phyloP scores from a whole-genome alignment of 1,284 basidiomycete species.

The Cerrena zonata region DNA sequence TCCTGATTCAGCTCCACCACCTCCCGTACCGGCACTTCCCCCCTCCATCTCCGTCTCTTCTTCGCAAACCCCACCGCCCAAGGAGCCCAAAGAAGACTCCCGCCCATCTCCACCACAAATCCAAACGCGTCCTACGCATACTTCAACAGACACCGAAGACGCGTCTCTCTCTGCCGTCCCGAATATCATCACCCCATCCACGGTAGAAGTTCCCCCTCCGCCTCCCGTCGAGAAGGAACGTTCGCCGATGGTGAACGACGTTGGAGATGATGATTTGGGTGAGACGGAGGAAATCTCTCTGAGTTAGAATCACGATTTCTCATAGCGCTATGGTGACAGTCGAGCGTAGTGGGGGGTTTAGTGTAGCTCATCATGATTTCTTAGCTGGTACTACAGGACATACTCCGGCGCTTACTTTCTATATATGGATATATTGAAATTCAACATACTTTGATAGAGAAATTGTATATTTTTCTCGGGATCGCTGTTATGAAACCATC shows the following conservation, averaged over 20 bases:
- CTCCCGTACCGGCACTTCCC: slow-evolving; percentile 17
- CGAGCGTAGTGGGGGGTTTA: too few relatives aligned
- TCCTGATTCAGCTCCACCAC: slow-evolving; percentile 26
- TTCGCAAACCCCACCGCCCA: too few relatives aligned
- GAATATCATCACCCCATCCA: slow-evolving; percentile 46
- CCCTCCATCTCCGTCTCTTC: slow-evolving; percentile 14
- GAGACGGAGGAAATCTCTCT: slow-evolving; percentile 65
- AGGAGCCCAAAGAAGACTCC: slow-evolving; percentile 17
- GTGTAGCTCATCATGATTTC: too few relatives aligned
- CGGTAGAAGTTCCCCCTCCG: slow-evolving; percentile 69
- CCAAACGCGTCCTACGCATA: slow-evolving; percentile 8
- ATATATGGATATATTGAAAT: too few relatives aligned
- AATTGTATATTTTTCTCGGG: too few relatives aligned
- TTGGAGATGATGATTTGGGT: slow-evolving; percentile 63
- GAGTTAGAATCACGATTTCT: too few relatives aligned
- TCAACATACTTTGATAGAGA: too few relatives aligned
- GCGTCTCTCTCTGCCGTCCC: slow-evolving; percentile 23
- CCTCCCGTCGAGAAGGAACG: slow-evolving; percentile 72
- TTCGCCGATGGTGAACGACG: slow-evolving; percentile 37
- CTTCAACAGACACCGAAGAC: slow-evolving; percentile 16
- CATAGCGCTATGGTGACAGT: too few relatives aligned
- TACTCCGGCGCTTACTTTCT: too few relatives aligned
- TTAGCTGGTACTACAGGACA: too few relatives aligned
- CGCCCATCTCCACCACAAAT: slow-evolving; percentile 11
- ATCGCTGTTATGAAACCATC: too few relatives aligned